Percentiles rank a stretch among this genome's conserved stretches.
Evolutionary conservation across 1,139 yeast species (phyloP).

Genomic region (Wickerhamomyces sp.): DNA sequence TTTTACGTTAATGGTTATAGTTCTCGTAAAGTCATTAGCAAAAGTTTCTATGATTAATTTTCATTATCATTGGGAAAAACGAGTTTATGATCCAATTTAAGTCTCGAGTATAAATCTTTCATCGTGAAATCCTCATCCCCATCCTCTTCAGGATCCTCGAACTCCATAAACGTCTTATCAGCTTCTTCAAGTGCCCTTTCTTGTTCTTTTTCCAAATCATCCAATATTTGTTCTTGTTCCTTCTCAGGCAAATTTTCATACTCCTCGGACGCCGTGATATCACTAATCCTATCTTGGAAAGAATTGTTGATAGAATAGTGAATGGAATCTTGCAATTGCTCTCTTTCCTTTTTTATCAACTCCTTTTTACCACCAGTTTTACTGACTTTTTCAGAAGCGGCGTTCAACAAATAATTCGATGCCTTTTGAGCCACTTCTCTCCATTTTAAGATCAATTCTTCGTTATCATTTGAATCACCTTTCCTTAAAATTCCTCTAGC

Average conservation of each 20-base stretch:
- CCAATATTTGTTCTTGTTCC: constrained; percentile 25
- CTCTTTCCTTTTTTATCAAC: constrained; percentile 30
- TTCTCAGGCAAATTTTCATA: constrained; percentile 28
- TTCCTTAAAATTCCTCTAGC: constrained; percentile 30
- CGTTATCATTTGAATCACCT: constrained; percentile 23
- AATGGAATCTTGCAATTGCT: constrained; percentile 27
- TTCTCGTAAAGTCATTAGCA: too few species aligned
- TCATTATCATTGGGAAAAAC: constrained; percentile 32
- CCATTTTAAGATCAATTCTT: constrained; percentile 36
- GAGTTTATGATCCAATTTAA: constrained; percentile 35
- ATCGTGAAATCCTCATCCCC: constrained; percentile 35
- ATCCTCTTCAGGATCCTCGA: constrained; percentile 27
- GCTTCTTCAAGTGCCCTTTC: constrained; percentile 20
- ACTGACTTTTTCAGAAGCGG: constrained; percentile 34
- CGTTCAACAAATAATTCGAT: constrained; percentile 36
- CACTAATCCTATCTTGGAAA: constrained; percentile 31
- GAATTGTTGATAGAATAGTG: constrained; percentile 31
- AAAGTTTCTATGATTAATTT: too few species aligned
- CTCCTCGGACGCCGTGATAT: constrained; percentile 33
- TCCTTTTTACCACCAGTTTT: constrained; percentile 42
- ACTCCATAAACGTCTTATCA: constrained; percentile 15
- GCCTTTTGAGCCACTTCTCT: constrained; percentile 38
- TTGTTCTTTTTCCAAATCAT: constrained; percentile 25
- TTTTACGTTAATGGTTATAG: too few species aligned
- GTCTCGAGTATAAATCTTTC: constrained; percentile 35